These are phyloP conservation scores for Carex scoparia DNA, from an alignment of 176 grass and related monocot species.

Conservation along the genomic window DNA sequence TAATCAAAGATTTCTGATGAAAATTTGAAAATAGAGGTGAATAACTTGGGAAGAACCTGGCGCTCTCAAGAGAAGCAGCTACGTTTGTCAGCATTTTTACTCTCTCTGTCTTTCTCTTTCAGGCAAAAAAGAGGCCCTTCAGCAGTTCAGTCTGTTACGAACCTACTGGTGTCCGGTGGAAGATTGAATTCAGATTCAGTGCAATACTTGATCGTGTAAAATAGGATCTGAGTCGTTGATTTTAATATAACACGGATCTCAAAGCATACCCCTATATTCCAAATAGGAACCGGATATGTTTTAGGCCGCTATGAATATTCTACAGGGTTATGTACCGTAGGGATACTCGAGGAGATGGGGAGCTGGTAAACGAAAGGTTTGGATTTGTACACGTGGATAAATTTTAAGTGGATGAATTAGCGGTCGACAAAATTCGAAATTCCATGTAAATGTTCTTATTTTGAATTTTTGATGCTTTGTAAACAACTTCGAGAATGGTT, in stretches of 20 bases:
- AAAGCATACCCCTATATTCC: no score
- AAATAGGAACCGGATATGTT: no score
- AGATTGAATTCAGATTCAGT: no score
- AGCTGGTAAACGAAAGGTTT: background rate
- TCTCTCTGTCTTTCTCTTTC: background rate
- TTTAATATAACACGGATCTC: no score
- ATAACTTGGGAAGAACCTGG: background rate
- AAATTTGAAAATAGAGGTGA: conserved; percentile 13
- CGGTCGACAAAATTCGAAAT: background rate
- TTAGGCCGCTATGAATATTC: no score
- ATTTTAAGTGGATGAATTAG: background rate
- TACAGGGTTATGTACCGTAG: no score
- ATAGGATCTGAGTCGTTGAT: no score
- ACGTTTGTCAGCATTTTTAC: conserved; percentile 23
- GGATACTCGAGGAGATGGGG: no score
- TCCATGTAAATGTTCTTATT: background rate
- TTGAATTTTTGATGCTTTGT: background rate
- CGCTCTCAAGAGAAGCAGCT: conserved; percentile 26
- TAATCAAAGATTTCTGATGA: background rate
- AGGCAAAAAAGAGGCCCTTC: background rate
- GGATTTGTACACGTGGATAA: background rate
- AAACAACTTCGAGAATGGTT: no score
- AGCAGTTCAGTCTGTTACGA: background rate
- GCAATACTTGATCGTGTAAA: no score
- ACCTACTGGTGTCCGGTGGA: no score